Conservation (phyloP, 2,329 filamentous ascomycete species). For the Claviceps maximensis region DNA sequence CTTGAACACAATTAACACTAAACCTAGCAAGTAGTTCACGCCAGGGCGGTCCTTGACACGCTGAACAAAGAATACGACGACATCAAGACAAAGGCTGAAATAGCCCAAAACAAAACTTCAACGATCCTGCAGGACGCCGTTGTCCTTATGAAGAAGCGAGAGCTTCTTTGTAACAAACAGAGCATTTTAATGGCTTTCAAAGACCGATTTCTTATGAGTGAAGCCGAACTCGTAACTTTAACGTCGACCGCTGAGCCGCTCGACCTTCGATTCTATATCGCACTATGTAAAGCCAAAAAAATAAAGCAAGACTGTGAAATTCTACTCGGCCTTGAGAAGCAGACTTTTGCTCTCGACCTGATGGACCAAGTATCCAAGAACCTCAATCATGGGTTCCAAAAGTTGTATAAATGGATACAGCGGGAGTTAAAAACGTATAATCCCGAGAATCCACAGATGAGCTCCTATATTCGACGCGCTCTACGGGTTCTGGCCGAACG, state of each 20-base stretch:
- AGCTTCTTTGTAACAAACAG: constrained; percentile 67
- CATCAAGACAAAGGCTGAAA: constrained; percentile 64
- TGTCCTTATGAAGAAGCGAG: constrained; percentile 57
- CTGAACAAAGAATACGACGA: constrained; percentile 69
- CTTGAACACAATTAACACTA: constrained; percentile 14
- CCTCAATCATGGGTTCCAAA: constrained; percentile 83
- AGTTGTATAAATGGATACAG: constrained; percentile 90
- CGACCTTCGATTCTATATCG: constrained; percentile 69
- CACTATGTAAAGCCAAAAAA: constrained; percentile 67
- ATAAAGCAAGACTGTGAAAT: constrained; percentile 84
- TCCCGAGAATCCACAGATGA: constrained; percentile 88
- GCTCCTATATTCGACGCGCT: constrained; percentile 67
- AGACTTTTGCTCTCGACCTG: constrained; percentile 75
- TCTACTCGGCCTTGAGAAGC: constrained; percentile 78
- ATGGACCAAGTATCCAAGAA: constrained; percentile 84
- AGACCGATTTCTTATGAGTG: constrained; percentile 70
- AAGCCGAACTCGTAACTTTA: constrained; percentile 63
- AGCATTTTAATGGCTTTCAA: constrained; percentile 64
- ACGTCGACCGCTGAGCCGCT: constrained; percentile 72
- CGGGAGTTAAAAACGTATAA: constrained; percentile 86
- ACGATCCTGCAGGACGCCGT: constrained; percentile 68
- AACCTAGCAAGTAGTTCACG: constrained; percentile 67
- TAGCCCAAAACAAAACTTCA: constrained; percentile 61
- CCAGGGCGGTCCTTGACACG: constrained; percentile 63
- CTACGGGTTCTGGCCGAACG: constrained; percentile 79